These are phyloP conservation scores for Toxicodendron radicans DNA, from an alignment of 345 rosid genomes.

Conservation along the genomic window DNA sequence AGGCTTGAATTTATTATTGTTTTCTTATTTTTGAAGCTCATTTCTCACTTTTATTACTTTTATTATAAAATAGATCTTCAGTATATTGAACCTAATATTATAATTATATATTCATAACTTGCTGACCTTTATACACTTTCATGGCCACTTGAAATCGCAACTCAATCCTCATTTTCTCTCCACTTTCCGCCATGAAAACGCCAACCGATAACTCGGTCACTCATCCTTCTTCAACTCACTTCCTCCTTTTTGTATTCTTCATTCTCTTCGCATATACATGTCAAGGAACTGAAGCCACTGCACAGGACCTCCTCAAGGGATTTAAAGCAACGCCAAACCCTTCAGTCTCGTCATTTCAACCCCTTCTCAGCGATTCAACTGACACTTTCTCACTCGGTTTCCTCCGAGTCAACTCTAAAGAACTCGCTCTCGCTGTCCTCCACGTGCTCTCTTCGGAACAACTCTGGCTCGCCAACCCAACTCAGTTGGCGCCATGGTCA, in stretches of 20 bases:
- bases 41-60: too few species aligned
- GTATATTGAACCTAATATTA: too few species aligned
- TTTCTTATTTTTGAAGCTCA: too few species aligned
- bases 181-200: constrained; percentile 13
- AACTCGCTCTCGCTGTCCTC: constrained; percentile 58
- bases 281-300: constrained; percentile 29
- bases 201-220: neutral
- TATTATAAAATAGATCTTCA: too few species aligned
- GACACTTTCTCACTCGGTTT: constrained; percentile 80
- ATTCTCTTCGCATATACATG: constrained; percentile 14
- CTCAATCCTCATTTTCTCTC: neutral
- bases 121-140: neutral
- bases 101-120: too few species aligned
- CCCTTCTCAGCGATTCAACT: constrained; percentile 59
- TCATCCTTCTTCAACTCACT: constrained; percentile 4
- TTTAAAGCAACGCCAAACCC: constrained; percentile 57
- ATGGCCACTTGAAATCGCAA: neutral
- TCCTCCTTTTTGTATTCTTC: constrained; percentile 16
- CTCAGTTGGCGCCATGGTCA: constrained; percentile 52
- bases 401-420: constrained; percentile 56
- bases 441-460: constrained; percentile 58
- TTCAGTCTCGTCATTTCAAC: constrained; percentile 51
- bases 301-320: constrained; percentile 51
- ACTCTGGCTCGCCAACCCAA: constrained; percentile 61
- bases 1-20: too few species aligned